A percentile compares a stretch with the other conserved stretches of the same genome.
Conservation (phyloP, 2,329 filamentous ascomycete species). For the Pleomassaria siparia region DNA sequence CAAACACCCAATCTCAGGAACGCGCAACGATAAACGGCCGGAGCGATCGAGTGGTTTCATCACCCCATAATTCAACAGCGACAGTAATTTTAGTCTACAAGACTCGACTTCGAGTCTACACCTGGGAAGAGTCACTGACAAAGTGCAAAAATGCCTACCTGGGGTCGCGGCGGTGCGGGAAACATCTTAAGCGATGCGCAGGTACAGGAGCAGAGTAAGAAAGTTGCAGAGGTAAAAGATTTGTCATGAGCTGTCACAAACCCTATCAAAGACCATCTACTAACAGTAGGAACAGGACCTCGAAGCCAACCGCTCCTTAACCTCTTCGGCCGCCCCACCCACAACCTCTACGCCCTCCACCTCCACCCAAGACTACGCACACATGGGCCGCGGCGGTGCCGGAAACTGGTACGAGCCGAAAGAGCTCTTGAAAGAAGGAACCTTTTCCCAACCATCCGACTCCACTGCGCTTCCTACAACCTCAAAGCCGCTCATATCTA, state of each 20-base stretch:
- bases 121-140: background rate
- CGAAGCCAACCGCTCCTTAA: conserved; percentile 39
- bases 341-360: conserved; percentile 13
- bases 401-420: conserved; percentile 51
- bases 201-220: conserved; percentile 35
- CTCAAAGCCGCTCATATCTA: conserved; percentile 29
- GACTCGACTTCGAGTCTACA: background rate
- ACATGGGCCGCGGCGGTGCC: conserved; percentile 49
- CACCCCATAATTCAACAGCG: conserved; percentile 9
- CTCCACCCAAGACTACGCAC: conserved; percentile 47
- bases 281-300: too few species aligned
- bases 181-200: conserved; percentile 42
- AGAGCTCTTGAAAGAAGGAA: conserved; percentile 42
- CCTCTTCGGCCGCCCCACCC: conserved; percentile 14
- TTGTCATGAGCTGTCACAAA: background rate
- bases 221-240: conserved; percentile 28
- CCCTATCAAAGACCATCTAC: too few species aligned
- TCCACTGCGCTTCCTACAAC: conserved; percentile 30
- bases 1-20: background rate
- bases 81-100: too few species aligned
- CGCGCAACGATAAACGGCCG: too few species aligned
- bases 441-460: conserved; percentile 36
- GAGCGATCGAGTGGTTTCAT: background rate
- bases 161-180: conserved; percentile 50
- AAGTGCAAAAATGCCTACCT: conserved; percentile 30